Base-by-base conservation (phyloP, 1,139 yeast genomes). In the Geotrichum europaeum region DNA sequence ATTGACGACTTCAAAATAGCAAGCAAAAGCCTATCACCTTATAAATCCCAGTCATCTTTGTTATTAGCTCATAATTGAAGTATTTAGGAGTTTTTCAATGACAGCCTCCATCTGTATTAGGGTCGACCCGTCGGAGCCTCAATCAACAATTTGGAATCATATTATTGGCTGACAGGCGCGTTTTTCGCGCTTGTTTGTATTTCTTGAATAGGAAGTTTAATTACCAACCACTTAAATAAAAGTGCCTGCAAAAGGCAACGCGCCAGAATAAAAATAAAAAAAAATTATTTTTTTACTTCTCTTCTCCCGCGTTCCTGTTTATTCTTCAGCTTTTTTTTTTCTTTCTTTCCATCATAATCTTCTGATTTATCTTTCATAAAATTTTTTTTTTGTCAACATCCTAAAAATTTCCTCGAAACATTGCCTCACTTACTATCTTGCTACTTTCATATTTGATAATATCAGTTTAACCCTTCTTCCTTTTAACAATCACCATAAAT, bases 361-460 rank as follows among this genome's bases (percentile, higher is more conserved):
- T 20, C 25, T 32, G n/a, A 51, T 51, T 51, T 51, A 51, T 51
- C 55, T 51, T 18, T 20, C 55, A 32, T 51, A 51, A 51, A 51
- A 51, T 4, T 28, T 18, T n/a, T 18, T n/a, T 12, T 15, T 40
- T 40, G 18, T 15, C 10, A 40, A 15, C 18, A n/a, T n/a, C 13
- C 22, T 28, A 18, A 40, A 40, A 18, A 18, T 6, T 40, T 2
- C 18, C 20, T 40, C 18, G 20, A 40, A 40, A 15, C 51, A 49
- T 9, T 49, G 13, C 28, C 15, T 49, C 9, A 5, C 20, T 49
- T 49, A 32, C 32, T 24, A 49, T 10, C 7, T 24, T 7, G n/a
- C 20, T 22, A 24, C n/a, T 49, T 22, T 49, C 32, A 49, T 20
- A 2, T 18, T 18, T 18, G 22, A 6, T 49, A 3, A n/a, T 6